Evolutionary conservation across 352 stramenopile species (phyloP), one percentile per base, ranked within the genome.

Genomic region (Phytophthora europaea): DNA sequence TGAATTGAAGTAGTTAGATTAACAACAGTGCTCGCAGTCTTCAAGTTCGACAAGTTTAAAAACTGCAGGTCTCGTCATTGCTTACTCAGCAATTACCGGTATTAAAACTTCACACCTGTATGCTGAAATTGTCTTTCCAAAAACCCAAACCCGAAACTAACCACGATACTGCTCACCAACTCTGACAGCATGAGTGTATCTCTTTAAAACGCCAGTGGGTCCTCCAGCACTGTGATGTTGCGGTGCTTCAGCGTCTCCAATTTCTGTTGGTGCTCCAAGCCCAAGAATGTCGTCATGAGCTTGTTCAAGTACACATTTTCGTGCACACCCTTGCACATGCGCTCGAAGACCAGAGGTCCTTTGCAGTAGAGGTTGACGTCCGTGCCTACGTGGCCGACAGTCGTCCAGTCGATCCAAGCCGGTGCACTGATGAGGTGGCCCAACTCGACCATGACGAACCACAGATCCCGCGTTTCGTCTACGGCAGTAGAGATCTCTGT

Each of bases 331-430:
- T 86, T 84, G 75, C 85, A 93, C 73, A 90, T 82, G 51, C 82
- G 80, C 65, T 87, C 79, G 18, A 93, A 82, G 20, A 89, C 63
- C 2, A 57, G 65, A 3, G 85, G 85, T 13, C 85, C 85, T 66
- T 88, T 88, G 79, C 85, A 93, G 82, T 93, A 89, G 33, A 93
- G 67, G 71, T 90, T 89, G 36, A 93, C 85, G 47, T 93, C 85
- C 61, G 83, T 91, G 73, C 83, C 85, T 7, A 91, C 82, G 73
- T 93, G 85, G 18, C 82, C 85, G 47, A 81, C 72, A 6, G 82
- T 90, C 8, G 78, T 87, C 79, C 83, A 87, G 56, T 71, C 77
- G 43, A 88, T 81, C 28, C 60, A 68, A 2, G 81, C 83, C 4
- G 73, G 74, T 31, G 67, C 50, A 50, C 76, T 87, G 34, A 89